Evolutionary conservation across 2,329 filamentous ascomycete genomes (phyloP), one percentile per base, ranked within the genome.

Genomic region (Colletotrichum sp.): DNA sequence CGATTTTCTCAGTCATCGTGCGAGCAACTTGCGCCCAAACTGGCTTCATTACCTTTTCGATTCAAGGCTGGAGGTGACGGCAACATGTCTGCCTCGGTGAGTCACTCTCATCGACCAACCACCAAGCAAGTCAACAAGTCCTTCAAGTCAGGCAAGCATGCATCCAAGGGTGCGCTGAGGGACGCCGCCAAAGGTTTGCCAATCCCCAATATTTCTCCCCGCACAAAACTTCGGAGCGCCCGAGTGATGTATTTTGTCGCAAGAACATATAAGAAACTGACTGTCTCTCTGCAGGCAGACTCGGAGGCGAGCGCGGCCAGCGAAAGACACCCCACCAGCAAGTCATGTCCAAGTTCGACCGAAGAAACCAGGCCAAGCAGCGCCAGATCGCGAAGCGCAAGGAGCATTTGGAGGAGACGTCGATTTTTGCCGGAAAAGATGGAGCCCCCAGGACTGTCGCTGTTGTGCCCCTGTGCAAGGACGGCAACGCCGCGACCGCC

Each of bases 271-370:
- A 19, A 2, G 3, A 65, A 70, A 34, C 34, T 68, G 39, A 68
- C 19, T 44, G 8, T 44, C 2, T 48, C 6, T 28, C 11, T 27
- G 66, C 7, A 97, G 95, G 96, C 83, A 97, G 97, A 85, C 90
- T 96, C 71, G 77, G 77, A 55, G 87, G 91, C 81, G 94, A 98
- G 82, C 92, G 90, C 80, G 93, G 93, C 77, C 89, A 89, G 80
- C 93, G 96, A 82, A 98, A 95, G 85, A 98, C 96, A 19, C 95
- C 95, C 71, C 95, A 98, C 84, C 97, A 99, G 84, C 95, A 98
- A 87, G 92, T 98, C 86, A 96, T 98, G 95, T 98, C 96, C 75
- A 99, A 98, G 86, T 91, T 99, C 84, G 96, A 98, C 85, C 94
- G 97, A 76, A 93, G 95, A 80, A 98, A 99, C 85, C 95, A 98